phyloP scores from a whole-genome alignment of 768 basidiomycete species.

The Melanogaster broomeanus region DNA sequence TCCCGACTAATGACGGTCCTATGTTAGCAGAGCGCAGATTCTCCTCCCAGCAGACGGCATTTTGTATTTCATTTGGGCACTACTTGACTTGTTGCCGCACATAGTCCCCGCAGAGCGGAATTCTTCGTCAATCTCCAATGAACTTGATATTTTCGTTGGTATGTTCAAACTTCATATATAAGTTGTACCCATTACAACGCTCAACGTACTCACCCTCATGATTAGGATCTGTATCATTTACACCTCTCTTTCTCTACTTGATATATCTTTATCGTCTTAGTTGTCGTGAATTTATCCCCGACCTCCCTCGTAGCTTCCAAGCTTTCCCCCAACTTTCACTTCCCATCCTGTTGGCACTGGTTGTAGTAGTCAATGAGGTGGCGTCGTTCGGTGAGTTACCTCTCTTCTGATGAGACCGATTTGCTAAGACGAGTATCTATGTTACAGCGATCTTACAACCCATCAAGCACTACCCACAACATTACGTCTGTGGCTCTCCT shows the following conservation, averaged over 20 bases:
- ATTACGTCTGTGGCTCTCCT: constrained; percentile 52
- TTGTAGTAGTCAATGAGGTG: constrained; percentile 56
- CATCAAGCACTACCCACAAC: constrained; percentile 16
- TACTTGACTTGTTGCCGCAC: constrained; percentile 64
- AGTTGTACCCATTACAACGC: not conserved
- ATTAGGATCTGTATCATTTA: constrained; percentile 54
- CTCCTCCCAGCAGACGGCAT: constrained; percentile 65
- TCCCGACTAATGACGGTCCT: constrained; percentile 3
- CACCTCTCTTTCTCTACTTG: constrained; percentile 66
- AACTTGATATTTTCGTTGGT: constrained; percentile 65
- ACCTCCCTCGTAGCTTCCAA: constrained; percentile 52
- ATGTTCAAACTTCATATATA: constrained; percentile 31
- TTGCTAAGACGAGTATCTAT: constrained; percentile 11
- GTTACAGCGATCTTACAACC: constrained; percentile 5
- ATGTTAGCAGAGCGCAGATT: constrained; percentile 48
- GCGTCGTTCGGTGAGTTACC: constrained; percentile 66
- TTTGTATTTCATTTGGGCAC: constrained; percentile 56
- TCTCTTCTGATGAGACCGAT: not conserved
- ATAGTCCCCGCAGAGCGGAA: constrained; percentile 51
- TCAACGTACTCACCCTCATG: not conserved
- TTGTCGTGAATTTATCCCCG: constrained; percentile 48
- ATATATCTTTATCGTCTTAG: constrained; percentile 63
- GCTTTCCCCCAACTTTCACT: constrained; percentile 46
- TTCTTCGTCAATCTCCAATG: constrained; percentile 47
- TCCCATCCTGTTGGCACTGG: constrained; percentile 54